These are phyloP conservation scores for Yamadazyma sp. DNA, from an alignment of 805 yeast species.

Conservation along the genomic window DNA sequence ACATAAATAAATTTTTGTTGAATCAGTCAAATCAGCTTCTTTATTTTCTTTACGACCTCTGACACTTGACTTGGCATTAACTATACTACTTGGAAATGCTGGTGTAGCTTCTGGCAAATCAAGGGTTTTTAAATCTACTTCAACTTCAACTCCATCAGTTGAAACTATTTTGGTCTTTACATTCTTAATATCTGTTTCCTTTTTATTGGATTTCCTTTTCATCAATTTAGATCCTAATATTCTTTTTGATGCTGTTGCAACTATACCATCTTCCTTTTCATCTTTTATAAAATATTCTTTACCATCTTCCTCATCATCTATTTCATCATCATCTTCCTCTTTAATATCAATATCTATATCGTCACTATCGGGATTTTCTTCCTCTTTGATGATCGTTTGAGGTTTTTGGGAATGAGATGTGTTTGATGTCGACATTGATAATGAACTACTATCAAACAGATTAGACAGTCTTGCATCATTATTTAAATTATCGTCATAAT, in stretches of 20 bases:
- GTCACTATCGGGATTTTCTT: background rate
- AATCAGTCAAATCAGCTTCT: constrained; percentile 49
- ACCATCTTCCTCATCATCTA: background rate
- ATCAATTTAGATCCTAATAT: constrained; percentile 38
- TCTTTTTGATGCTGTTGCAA: constrained; percentile 33
- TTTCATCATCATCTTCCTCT: background rate
- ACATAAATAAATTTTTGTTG: constrained; percentile 58
- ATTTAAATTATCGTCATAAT: constrained; percentile 4
- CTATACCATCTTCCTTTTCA: constrained; percentile 1
- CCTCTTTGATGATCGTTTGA: too few species aligned
- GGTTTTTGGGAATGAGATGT: constrained; percentile 9
- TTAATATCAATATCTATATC: background rate
- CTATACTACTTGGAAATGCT: constrained; percentile 31
- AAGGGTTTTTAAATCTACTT: constrained; percentile 36
- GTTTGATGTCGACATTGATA: constrained; percentile 10
- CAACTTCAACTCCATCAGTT: constrained; percentile 34
- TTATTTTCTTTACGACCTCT: constrained; percentile 66
- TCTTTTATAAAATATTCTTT: background rate
- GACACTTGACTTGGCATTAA: constrained; percentile 35
- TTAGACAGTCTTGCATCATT: constrained; percentile 12
- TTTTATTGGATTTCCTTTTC: constrained; percentile 24
- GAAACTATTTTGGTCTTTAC: constrained; percentile 11
- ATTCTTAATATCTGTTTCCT: constrained; percentile 12
- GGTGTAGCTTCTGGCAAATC: constrained; percentile 38
- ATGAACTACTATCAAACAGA: constrained; percentile 13